These are phyloP conservation scores for Diplodia corticola DNA, from an alignment of 2,329 filamentous ascomycete genomes.

Conservation along the genomic window DNA sequence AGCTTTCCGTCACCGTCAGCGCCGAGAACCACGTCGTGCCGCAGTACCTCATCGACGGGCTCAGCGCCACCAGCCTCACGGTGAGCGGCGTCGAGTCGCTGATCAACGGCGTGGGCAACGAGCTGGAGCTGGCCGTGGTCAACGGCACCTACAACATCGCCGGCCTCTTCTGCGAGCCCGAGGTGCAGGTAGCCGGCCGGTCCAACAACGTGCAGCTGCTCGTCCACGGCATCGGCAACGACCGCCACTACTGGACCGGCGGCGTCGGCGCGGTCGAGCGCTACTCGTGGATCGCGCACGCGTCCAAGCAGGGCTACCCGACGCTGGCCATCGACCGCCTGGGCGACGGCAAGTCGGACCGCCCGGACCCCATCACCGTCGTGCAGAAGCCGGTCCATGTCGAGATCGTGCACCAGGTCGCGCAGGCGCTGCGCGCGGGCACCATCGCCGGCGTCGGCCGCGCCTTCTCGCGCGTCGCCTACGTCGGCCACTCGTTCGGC, in stretches of 20 bases:
- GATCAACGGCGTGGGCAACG: slow-evolving; percentile 10
- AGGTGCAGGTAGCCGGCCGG: neutral
- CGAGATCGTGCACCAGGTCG: slow-evolving; percentile 40
- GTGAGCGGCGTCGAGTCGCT: neutral
- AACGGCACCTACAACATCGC: slow-evolving; percentile 13
- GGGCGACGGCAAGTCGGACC: slow-evolving; percentile 40
- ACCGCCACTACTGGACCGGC: slow-evolving; percentile 44
- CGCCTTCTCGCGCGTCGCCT: slow-evolving; percentile 40
- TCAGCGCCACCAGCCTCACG: neutral
- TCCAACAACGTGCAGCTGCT: slow-evolving; percentile 36
- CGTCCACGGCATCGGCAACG: slow-evolving; percentile 45
- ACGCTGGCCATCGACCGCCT: slow-evolving; percentile 48
- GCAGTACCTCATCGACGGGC: neutral
- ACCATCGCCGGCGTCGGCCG: slow-evolving; percentile 31
- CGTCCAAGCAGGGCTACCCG: slow-evolving; percentile 40
- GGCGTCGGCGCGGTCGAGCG: slow-evolving; percentile 25
- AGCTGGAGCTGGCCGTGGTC: slow-evolving; percentile 4
- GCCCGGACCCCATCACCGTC: slow-evolving; percentile 41
- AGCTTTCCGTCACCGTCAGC: slow-evolving; percentile 1
- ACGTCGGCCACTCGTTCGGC: slow-evolving; percentile 45
- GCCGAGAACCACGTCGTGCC: neutral
- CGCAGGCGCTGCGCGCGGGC: slow-evolving; percentile 33
- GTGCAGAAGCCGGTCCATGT: slow-evolving; percentile 43
- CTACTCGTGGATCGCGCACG: slow-evolving; percentile 46
- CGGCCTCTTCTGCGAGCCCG: slow-evolving; percentile 15